Base-by-base conservation (phyloP, 1,139 yeast genomes). In the Zhuliangozyma blackwelliae region DNA sequence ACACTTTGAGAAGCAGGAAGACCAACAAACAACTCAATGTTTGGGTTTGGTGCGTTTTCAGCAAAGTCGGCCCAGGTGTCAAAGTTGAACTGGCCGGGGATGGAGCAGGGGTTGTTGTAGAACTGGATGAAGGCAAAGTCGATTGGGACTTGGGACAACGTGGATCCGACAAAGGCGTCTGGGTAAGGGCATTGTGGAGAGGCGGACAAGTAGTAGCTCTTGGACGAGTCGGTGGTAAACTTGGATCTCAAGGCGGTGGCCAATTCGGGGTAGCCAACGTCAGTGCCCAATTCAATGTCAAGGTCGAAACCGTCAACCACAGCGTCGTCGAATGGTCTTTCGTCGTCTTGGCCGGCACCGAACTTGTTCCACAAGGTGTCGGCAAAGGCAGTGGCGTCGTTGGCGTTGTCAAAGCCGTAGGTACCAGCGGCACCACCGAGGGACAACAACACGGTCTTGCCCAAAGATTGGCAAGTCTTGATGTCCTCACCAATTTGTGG, bases 131-230 rank as follows among this genome's bases (percentile, higher is more conserved):
- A 88, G 5, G 92, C 89, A 60, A 81, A 88, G 63, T 90, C 97
- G 46, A 90, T 66, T 31, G 77, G 72, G 16, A 86, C 79, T 30
- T 72, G 61, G 21, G 68, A 63, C 49, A 90, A 59, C 30, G 84
- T 64, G 37, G 79, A 77, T 44, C 94, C 94, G 31, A 84, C 78
- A 32, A 83, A 76, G 5, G 82, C 84, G 64, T 90, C 97, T 19
- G 97, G 97, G 59, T 79, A 86, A 19, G 82, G 85, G 66, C 97
- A 89, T 65, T 88, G 97, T 16, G 97, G 96, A 46, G 97, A 94
- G 46, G 96, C 95, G 37, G 95, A 79, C 36, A 88, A 68, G 59
- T 84, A 88, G 64, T 83, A 87, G 22, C 63, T 52, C 59, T 77
- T 80, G 22, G 83, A 68, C 16, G 68, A 28, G 49, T 80, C 82